A percentile compares a stretch with the other conserved stretches of the same genome.
phyloP scores from a whole-genome alignment of 495 filamentous ascomycete species.

The Penicillium tannophilum region DNA sequence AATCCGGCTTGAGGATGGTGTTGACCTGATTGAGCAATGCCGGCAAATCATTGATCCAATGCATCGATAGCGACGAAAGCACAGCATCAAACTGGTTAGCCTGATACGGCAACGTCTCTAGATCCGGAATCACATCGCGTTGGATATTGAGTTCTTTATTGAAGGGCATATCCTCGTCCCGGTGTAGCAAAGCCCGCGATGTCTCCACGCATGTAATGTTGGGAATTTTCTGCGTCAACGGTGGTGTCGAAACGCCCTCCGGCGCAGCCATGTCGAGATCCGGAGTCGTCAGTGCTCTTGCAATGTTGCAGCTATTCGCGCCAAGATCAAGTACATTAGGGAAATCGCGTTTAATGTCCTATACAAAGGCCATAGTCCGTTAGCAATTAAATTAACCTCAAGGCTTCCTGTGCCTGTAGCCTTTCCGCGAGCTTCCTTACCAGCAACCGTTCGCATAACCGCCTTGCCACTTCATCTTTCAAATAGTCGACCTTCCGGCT shows the following conservation, averaged over 20 bases:
- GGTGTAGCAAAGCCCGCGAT: slow-evolving; percentile 74
- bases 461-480: slow-evolving; percentile 83
- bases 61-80: slow-evolving; percentile 81
- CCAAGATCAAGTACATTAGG: slow-evolving; percentile 88
- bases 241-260: slow-evolving; percentile 55
- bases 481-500: slow-evolving; percentile 87
- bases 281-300: slow-evolving; percentile 70
- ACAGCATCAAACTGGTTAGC: slow-evolving; percentile 85
- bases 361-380: slow-evolving; percentile 1
- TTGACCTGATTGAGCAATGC: slow-evolving; percentile 79
- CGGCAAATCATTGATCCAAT: slow-evolving; percentile 98
- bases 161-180: slow-evolving; percentile 76
- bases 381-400: not conserved
- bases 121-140: slow-evolving; percentile 66
- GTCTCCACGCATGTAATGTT: slow-evolving; percentile 80
- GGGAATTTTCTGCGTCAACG: slow-evolving; percentile 66
- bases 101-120: slow-evolving; percentile 76
- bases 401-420: not conserved
- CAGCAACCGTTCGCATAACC: slow-evolving; percentile 84
- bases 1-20: slow-evolving; percentile 82
- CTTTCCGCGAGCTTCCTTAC: slow-evolving; percentile 45
- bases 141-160: slow-evolving; percentile 70
- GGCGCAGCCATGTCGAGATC: slow-evolving; percentile 55
- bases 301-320: slow-evolving; percentile 94
- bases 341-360: slow-evolving; percentile 92